Base-by-base conservation (phyloP, 495 filamentous ascomycete species). In the Aspergillus baeticus region DNA sequence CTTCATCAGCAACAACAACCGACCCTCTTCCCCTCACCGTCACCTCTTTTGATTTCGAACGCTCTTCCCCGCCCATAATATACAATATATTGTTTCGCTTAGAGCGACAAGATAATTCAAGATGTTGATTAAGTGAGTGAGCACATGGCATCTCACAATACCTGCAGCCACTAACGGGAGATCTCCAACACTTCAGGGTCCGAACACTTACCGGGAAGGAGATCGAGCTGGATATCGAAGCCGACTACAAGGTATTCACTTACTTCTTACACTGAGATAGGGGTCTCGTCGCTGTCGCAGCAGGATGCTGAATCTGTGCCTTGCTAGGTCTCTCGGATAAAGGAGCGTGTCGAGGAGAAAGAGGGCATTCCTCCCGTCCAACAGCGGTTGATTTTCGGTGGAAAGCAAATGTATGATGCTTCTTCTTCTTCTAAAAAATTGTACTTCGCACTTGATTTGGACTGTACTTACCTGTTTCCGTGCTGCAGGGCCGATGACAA, bases 321-420 rank as follows among this genome's bases (percentile, higher is more conserved):
- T 39, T 15, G 11, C 45, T 15, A 96, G 91, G 90, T 98, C 64
- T 87, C 89, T 39, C 83, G 88, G 61, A 96, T 98, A 79, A 98
- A 98, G 79, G 95, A 98, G 77, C 90, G 90, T 58, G 94, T 98
- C 34, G 94, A 98, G 71, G 94, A 98, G 76, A 96, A 96, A 69
- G 95, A 98, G 71, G 94, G 94, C 22, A 98, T 98, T 68, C 94
- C 94, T 26, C 94, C 94, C 15, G 93, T 96, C 21, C 94, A 98
- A 72, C 94, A 98, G 77, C 86, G 95, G 34, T 76, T 98, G 47
- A 98, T 98, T 67, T 97, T 84, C 65, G 91, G 92, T 41, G 94
- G 94, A 59, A 98, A 98, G 75, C 94, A 98, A 68, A 96, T 98
- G 94, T 97, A 78, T 47, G 84, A 72, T 33, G 14, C 22, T 35